These are phyloP conservation scores for Seminavis robusta DNA, from an alignment of 108 stramenopile genomes.

Conservation along the genomic window DNA sequence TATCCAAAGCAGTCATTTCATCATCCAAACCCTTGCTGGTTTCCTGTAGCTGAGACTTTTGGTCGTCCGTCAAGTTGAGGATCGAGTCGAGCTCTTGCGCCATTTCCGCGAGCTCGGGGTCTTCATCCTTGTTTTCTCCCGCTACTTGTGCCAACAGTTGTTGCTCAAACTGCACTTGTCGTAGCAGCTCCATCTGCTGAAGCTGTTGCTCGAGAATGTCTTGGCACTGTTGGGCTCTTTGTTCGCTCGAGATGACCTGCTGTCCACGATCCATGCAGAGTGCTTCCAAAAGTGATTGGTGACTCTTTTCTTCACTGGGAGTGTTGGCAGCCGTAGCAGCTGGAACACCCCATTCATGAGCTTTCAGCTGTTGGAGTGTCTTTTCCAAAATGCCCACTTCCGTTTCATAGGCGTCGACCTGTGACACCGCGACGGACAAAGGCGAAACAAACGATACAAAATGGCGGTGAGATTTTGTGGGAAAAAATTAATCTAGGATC, in stretches of 20 bases:
- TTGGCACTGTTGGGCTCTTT: constrained; percentile 57
- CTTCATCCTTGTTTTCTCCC: not conserved
- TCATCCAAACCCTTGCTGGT: constrained; percentile 39
- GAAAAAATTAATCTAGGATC: not conserved
- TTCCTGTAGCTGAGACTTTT: constrained; percentile 39
- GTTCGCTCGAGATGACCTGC: constrained; percentile 56
- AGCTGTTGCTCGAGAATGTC: constrained; percentile 76
- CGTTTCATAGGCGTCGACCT: constrained; percentile 86
- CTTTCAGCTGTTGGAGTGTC: constrained; percentile 60
- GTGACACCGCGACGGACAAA: not conserved
- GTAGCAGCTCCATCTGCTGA: constrained; percentile 61
- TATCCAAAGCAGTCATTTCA: constrained; percentile 68
- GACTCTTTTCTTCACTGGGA: constrained; percentile 35
- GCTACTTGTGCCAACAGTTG: constrained; percentile 39
- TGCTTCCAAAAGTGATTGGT: constrained; percentile 73
- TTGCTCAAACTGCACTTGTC: constrained; percentile 72
- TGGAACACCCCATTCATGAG: constrained; percentile 63
- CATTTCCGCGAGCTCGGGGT: constrained; percentile 47
- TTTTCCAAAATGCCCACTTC: constrained; percentile 86
- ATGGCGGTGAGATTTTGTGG: not conserved
- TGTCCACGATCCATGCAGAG: constrained; percentile 88
- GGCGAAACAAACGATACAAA: not conserved
- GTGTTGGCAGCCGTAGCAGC: constrained; percentile 5
- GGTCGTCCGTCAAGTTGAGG: constrained; percentile 55
- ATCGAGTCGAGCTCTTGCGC: constrained; percentile 52